Conservation (phyloP, 2,329 filamentous ascomycete species). For the Celoporthe dispersa region DNA sequence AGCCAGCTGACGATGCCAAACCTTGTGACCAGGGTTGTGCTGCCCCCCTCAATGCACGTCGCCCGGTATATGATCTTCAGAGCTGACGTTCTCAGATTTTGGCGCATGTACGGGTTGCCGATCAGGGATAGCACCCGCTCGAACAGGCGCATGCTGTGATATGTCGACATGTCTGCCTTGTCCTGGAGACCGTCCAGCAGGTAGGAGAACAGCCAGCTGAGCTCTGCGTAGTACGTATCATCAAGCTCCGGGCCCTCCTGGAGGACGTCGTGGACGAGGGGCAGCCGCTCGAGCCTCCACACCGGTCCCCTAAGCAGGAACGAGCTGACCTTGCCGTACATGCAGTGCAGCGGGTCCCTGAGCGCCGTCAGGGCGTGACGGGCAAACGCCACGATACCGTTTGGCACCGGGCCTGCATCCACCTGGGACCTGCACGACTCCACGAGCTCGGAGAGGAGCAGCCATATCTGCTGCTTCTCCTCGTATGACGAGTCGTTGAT, state of each 20-base stretch:
- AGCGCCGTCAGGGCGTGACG: conserved; percentile 71
- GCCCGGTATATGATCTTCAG: conserved; percentile 68
- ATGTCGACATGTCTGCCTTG: conserved; percentile 61
- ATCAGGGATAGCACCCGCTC: conserved; percentile 76
- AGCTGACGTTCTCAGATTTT: conserved; percentile 62
- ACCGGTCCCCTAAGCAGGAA: conserved; percentile 79
- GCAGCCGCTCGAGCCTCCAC: conserved; percentile 76
- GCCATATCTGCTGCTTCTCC: conserved; percentile 77
- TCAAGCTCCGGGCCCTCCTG: conserved; percentile 72
- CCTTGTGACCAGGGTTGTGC: conserved; percentile 79
- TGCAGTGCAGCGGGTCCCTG: conserved; percentile 74
- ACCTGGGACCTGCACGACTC: conserved; percentile 70
- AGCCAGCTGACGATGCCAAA: conserved; percentile 79
- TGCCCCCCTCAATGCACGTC: conserved; percentile 70
- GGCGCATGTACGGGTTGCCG: conserved; percentile 66
- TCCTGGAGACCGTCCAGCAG: conserved; percentile 70
- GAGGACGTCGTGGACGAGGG: conserved; percentile 68
- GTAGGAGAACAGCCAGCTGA: conserved; percentile 75
- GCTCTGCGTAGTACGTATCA: conserved; percentile 72
- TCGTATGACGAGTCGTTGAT: conserved; percentile 71
- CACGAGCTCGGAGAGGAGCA: conserved; percentile 78
- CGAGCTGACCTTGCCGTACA: conserved; percentile 85
- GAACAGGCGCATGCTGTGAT: conserved; percentile 68
- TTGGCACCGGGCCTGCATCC: conserved; percentile 66
- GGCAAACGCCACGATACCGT: conserved; percentile 77